These are phyloP conservation scores for Emiliania huxleyi DNA, from an alignment of 78 protist genomes.

Conservation along the genomic window DNA sequence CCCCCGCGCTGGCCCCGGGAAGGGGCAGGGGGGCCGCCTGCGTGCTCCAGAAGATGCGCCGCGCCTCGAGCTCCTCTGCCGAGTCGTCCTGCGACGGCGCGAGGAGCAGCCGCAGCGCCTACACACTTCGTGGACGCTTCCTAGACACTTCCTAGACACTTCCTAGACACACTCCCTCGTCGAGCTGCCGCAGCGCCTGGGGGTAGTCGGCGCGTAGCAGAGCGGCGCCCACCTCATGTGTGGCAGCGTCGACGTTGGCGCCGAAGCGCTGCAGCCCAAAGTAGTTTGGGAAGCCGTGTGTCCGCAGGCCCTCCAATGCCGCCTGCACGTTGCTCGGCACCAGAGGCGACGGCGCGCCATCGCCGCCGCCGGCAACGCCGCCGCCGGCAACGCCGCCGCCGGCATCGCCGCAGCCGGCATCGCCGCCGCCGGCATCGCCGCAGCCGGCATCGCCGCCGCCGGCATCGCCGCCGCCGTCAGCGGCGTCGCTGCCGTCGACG, in stretches of 20 bases:
- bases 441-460: background rate
- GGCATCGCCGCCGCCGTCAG: background rate
- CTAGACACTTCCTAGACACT: too few species aligned
- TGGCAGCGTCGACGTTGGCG: slow-evolving; percentile 56
- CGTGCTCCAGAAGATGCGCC: background rate
- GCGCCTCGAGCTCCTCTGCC: background rate
- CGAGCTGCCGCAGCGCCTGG: slow-evolving; percentile 24
- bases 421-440: too few species aligned
- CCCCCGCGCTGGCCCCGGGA: too few species aligned
- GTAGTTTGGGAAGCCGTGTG: slow-evolving; percentile 73
- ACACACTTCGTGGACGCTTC: too few species aligned
- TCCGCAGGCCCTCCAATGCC: background rate
- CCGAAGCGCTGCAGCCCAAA: slow-evolving; percentile 85
- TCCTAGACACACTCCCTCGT: too few species aligned
- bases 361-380: too few species aligned
- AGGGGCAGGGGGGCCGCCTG: too few species aligned
- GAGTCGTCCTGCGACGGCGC: background rate
- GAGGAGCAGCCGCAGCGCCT: background rate
- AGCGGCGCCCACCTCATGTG: slow-evolving; percentile 64
- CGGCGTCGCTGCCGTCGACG: background rate
- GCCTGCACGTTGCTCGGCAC: slow-evolving; percentile 60
- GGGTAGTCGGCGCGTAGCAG: slow-evolving; percentile 27
- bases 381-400: too few species aligned
- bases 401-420: too few species aligned
- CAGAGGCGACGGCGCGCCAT: slow-evolving; percentile 66